Evolutionary conservation across 208 protist species (phyloP), one percentile per base, ranked within the genome.

Genomic region (Angomonas desouzai): DNA sequence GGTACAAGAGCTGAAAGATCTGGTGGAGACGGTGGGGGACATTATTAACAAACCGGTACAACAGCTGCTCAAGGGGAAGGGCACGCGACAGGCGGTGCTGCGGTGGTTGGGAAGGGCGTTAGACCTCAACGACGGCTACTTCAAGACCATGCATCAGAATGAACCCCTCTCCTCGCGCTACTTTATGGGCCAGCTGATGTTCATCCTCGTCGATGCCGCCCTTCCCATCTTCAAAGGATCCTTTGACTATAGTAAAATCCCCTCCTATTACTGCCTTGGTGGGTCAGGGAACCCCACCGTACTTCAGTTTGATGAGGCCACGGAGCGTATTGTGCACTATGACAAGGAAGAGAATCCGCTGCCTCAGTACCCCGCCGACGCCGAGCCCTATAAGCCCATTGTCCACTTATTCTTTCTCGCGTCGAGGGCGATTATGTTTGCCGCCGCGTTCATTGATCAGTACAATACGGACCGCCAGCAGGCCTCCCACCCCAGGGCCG

Each of bases 391-490:
- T 74, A 89, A 85, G 58, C 75, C 87, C 1, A 56, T 64, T 6
- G 70, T 80, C 3, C 86, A 96, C 66, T 63, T 96, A 51, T 96
- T 96, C 69, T 96, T 91, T 72, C 70, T 89, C 7, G 83, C 85
- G 13, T 66, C 78, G 3, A 82, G 85, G 13, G 78, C 72, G 13
- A 55, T 91, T 16, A 86, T 62, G 55, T 56, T 92, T 28, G 81
- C 72, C 60, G 65, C 76, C 3, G 62, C 77, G 1, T 71, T 93
- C 33, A 84, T 92, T 55, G 87, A 91, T 58, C 67, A 74, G 32
- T 77, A 93, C 76, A 72, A 89, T 38, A 67, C 59, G 28, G 67
- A 76, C 40, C 72, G 72, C 55, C 84, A 73, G 6, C 73, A 86
- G 49, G 18, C 68, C 9, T 69, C 67, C 11, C 82, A 90, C 59